Evolutionary conservation across 805 yeast species (phyloP), one percentile per base, ranked within the genome.

Genomic region (Ogataea haglerorum): DNA sequence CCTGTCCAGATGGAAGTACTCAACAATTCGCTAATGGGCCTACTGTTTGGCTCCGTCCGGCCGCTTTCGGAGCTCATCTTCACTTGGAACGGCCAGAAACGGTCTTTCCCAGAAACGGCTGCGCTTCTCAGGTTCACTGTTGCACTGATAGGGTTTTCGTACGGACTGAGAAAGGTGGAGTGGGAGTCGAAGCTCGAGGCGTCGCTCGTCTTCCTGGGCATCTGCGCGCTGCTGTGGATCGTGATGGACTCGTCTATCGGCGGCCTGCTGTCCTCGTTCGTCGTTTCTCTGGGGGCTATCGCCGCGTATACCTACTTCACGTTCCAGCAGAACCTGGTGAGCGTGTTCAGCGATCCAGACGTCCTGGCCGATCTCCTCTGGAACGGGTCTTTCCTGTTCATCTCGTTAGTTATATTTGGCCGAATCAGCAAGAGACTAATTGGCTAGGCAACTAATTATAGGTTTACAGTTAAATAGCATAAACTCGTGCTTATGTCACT

Each of bases 181-280:
- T 84, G 91, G 91, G 63, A 71, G 35, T 73, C 83, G 0, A 71
- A 80, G 14, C 61, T 78, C 30, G 89, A 85, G 53, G 82, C 84
- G 10, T 71, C 83, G 3, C 62, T 75, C 31, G 69, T 80, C 4
- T 82, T 87, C 83, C 66, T 78, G 10, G 59, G 78, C 16, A 63
- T 82, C 40, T 81, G 80, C 59, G 75, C 84, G 0, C 75, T 83
- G 5, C 64, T 84, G 23, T 83, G 91, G 89, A 54, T 76, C 30
- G 36, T 61, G 6, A 38, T 58, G 12, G 60, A 68, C 35, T 46
- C 55, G 5, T 42, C 58, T 6, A 17, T 46, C 3, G 38, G 42
- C 7, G 60, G 60, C 6, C 42, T 51, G 25, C 16, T 53, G 5
- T 38, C 56, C 9, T 54, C 62, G 6, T 27, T 47, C 1, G 29